A percentile compares a stretch with the other conserved stretches of the same genome.
These are phyloP conservation scores for Fusarium dimerum DNA, from an alignment of 2,329 filamentous ascomycete genomes.

Conservation along the genomic window DNA sequence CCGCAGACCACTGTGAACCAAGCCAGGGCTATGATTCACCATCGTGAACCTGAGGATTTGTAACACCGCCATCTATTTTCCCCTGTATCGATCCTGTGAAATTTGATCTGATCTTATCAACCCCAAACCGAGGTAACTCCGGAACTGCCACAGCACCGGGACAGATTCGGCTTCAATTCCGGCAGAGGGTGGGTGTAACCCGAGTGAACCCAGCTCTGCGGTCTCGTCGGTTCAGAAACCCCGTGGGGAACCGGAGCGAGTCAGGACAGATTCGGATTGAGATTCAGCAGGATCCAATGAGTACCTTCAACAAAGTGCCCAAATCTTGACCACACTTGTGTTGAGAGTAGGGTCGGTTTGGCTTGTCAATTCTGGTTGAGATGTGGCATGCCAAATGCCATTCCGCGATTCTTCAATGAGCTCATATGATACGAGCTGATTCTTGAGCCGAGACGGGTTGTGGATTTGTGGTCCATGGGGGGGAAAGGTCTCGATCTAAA, in stretches of 20 bases:
- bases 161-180: not conserved
- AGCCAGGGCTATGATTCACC: too few species aligned
- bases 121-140: not conserved
- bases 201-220: not conserved
- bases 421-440: constrained; percentile 23
- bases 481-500: constrained; percentile 12
- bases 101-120: not conserved
- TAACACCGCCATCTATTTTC: not conserved
- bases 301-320: too few species aligned
- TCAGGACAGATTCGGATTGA: too few species aligned
- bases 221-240: not conserved
- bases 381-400: not conserved
- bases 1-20: too few species aligned
- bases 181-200: not conserved
- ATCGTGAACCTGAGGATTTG: too few species aligned
- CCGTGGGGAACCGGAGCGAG: too few species aligned
- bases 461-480: constrained; percentile 7
- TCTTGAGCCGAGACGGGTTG: constrained; percentile 14
- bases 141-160: not conserved
- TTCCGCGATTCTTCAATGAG: constrained; percentile 4
- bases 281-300: too few species aligned
- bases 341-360: not conserved
- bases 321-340: not conserved
- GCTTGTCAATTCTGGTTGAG: constrained; percentile 4
- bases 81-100: not conserved